Conservation (phyloP, 495 filamentous ascomycete species). For the Letharia lupina region DNA sequence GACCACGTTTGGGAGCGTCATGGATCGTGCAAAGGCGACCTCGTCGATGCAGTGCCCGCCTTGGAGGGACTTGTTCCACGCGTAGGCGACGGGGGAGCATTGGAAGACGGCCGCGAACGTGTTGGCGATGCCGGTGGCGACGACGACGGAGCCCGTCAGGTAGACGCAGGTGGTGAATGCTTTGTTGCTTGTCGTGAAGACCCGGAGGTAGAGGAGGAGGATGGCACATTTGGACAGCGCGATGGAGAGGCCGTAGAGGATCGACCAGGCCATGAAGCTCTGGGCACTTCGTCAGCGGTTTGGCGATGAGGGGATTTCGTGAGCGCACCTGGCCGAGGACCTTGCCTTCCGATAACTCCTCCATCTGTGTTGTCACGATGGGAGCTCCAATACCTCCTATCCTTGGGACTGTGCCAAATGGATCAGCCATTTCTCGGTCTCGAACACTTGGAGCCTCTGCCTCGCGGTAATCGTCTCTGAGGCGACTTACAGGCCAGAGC, state of each 20-base stretch:
- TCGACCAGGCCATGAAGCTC: slow-evolving; percentile 22
- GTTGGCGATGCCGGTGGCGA: slow-evolving; percentile 18
- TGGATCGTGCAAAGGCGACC: slow-evolving; percentile 27
- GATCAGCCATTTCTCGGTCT: neutral
- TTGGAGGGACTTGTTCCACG: slow-evolving; percentile 21
- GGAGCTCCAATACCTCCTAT: slow-evolving; percentile 6
- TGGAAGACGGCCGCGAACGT: slow-evolving; percentile 24
- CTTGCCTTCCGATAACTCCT: neutral
- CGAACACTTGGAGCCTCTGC: neutral
- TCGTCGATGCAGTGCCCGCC: slow-evolving; percentile 29
- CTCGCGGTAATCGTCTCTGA: neutral
- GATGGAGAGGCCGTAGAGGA: slow-evolving; percentile 30
- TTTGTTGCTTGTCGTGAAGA: slow-evolving; percentile 28
- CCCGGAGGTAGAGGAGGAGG: slow-evolving; percentile 35
- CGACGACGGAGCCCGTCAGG: slow-evolving; percentile 19
- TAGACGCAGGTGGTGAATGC: slow-evolving; percentile 29
- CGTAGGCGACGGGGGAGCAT: slow-evolving; percentile 23
- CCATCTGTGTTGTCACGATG: neutral
- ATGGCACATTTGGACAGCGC: slow-evolving; percentile 35
- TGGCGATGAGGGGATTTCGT: neutral
- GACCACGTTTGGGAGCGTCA: slow-evolving; percentile 31
- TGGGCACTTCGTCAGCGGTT: neutral
- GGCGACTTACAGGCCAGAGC: slow-evolving; percentile 20
- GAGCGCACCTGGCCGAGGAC: slow-evolving; percentile 7
- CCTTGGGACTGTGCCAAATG: slow-evolving; percentile 11